A percentile compares a stretch with the other conserved stretches of the same genome.
These are phyloP conservation scores for Podaxis carcinomalis DNA, from an alignment of 768 basidiomycete species.

Conservation along the genomic window DNA sequence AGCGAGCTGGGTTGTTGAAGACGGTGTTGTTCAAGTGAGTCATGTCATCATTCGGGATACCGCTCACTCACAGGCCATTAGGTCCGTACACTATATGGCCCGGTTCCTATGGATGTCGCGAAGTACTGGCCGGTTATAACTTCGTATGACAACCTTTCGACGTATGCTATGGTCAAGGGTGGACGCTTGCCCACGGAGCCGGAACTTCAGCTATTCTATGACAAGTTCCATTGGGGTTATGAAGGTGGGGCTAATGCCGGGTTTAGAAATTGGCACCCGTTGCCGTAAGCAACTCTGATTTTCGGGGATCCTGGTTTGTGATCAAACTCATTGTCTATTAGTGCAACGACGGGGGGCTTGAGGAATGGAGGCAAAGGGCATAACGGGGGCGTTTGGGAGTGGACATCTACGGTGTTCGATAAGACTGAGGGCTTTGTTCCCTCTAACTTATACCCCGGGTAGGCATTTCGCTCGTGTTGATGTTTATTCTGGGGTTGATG, in stretches of 20 bases:
- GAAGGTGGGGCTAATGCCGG: conserved; percentile 80
- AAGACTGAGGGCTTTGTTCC: conserved; percentile 70
- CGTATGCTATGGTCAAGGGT: conserved; percentile 83
- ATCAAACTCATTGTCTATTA: conserved; percentile 20
- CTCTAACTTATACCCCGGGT: conserved; percentile 86
- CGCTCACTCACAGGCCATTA: conserved; percentile 17
- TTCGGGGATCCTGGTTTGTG: background rate
- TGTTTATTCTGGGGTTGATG: background rate
- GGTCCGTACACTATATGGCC: conserved; percentile 87
- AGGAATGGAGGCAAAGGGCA: conserved; percentile 54
- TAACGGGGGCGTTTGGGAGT: conserved; percentile 98
- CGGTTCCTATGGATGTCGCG: conserved; percentile 72
- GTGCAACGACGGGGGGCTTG: conserved; percentile 64
- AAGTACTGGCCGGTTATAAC: conserved; percentile 84
- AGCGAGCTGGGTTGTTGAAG: conserved; percentile 66
- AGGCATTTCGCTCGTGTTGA: conserved; percentile 15
- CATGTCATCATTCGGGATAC: background rate
- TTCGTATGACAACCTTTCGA: conserved; percentile 71
- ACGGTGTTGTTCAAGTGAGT: conserved; percentile 47
- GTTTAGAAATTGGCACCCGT: conserved; percentile 90
- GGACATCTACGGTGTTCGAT: conserved; percentile 83
- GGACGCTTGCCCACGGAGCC: conserved; percentile 90
- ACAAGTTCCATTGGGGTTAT: conserved; percentile 69
- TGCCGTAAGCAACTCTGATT: conserved; percentile 58
- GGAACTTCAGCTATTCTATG: conserved; percentile 78